phyloP scores from a whole-genome alignment of 78 protist genomes.

The Parvularia atlantis region DNA sequence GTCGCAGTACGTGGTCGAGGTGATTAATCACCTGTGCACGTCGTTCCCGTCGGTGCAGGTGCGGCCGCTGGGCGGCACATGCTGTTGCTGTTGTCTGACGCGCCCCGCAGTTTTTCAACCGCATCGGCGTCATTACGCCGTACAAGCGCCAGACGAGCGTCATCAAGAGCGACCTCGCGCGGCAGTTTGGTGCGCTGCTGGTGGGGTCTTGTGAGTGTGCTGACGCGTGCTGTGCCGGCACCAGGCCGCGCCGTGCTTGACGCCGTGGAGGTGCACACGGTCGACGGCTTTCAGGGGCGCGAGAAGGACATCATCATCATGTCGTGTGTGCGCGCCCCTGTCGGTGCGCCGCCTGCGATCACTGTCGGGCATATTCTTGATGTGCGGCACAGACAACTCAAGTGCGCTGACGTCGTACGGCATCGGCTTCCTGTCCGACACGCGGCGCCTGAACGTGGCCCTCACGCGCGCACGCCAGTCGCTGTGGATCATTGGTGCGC shows the following conservation, averaged over 20 bases:
- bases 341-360: background rate
- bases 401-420: background rate
- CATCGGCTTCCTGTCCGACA: constrained; percentile 42
- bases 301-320: constrained; percentile 49
- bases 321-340: constrained; percentile 39
- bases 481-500: too few species aligned
- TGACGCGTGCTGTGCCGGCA: background rate
- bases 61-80: too few species aligned
- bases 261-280: constrained; percentile 41
- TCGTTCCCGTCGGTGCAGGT: too few species aligned
- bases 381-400: too few species aligned
- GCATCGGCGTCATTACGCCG: background rate
- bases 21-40: too few species aligned
- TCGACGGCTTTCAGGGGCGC: constrained; percentile 62
- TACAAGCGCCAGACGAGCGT: background rate
- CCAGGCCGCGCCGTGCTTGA: too few species aligned
- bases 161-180: background rate
- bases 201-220: too few species aligned
- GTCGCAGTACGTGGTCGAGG: background rate
- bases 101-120: too few species aligned
- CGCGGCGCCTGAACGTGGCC: constrained; percentile 49
- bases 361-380: too few species aligned
- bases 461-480: constrained; percentile 36
- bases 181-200: too few species aligned
- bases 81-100: too few species aligned